Percentiles rank a stretch among this genome's conserved stretches.
Evolutionary conservation across 805 yeast species (phyloP).

Genomic region (Cyberlindnera misumaiensis): DNA sequence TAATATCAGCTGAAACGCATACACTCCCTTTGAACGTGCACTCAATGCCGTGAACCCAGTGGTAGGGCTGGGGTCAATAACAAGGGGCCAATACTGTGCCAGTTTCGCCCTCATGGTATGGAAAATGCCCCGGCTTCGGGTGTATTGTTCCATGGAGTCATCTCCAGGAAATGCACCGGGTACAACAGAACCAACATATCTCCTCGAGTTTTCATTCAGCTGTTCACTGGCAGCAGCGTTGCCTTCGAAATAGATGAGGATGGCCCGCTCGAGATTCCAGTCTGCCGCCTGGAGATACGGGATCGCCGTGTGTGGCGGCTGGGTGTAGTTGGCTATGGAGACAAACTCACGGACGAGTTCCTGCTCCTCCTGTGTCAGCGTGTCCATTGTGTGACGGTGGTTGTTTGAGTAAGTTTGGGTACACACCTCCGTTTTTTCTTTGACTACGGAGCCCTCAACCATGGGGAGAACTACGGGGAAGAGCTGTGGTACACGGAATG

Average conservation of each 20-base stretch:
- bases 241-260: conserved; percentile 20
- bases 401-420: no score
- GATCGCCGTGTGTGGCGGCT: conserved; percentile 17
- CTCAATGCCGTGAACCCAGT: conserved; percentile 15
- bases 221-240: conserved; percentile 20
- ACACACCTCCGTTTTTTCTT: no score
- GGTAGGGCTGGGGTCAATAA: conserved; percentile 18
- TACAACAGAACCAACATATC: conserved; percentile 8
- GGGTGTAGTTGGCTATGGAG: conserved; percentile 16
- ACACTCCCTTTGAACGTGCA: conserved; percentile 20
- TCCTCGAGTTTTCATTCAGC: conserved; percentile 4
- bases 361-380: conserved; percentile 10
- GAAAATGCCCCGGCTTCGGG: conserved; percentile 9
- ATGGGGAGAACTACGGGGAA: no score
- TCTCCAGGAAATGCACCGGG: conserved; percentile 20
- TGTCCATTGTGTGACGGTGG: conserved; percentile 11
- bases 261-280: conserved; percentile 35
- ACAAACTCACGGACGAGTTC: conserved; percentile 9
- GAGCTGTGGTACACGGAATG: no score
- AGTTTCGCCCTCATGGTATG: conserved; percentile 16
- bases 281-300: conserved; percentile 21
- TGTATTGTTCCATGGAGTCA: conserved; percentile 8
- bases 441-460: no score
- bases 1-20: conserved; percentile 24
- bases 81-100: conserved; percentile 20